Evolutionary conservation across 2,329 filamentous ascomycete species (phyloP), one percentile per base, ranked within the genome.

Genomic region (Fusarium pilosicola): DNA sequence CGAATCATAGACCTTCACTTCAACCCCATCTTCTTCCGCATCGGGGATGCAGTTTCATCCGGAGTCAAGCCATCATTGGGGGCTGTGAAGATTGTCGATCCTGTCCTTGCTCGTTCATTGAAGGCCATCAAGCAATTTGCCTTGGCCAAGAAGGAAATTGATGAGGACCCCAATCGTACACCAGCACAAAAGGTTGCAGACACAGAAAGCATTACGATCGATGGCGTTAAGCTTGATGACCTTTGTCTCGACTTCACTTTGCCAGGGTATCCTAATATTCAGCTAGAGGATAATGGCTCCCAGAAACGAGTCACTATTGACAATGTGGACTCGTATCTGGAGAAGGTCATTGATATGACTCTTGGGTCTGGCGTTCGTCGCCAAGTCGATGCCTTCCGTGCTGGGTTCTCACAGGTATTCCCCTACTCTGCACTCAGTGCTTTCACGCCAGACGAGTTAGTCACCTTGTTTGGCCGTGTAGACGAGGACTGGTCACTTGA

Each of bases 401-500:
- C 88, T 22, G 96, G 96, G 2, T 99, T 99, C 81, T 97, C 95
- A 1, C 93, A 97, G 75, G 97, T 99, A 1, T 99, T 99, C 86
- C 94, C 96, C 0, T 99, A 97, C 83, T 93, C 94, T 8, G 94
- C 97, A 13, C 85, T 99, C 54, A 94, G 92, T 74, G 94, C 96
- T 1, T 99, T 99, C 80, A 99, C 96, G 0, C 95, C 97, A 0
- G 94, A 94, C 77, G 97, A 99, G 82, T 87, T 99, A 36, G 96
- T 98, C 45, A 96, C 95, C 86, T 88, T 99, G 32, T 99, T 98
- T 84, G 96, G 96, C 24, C 91, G 93, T 65, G 91, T 94, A 9
- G 94, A 98, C 13, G 96, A 99, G 80, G 96, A 99, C 81, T 99
- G 96, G 96, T 94, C 94, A 28, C 91, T 99, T 74, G 96, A 98